Base-by-base conservation (phyloP, 1,284 basidiomycete species). In the Bjerkandera adusta region DNA sequence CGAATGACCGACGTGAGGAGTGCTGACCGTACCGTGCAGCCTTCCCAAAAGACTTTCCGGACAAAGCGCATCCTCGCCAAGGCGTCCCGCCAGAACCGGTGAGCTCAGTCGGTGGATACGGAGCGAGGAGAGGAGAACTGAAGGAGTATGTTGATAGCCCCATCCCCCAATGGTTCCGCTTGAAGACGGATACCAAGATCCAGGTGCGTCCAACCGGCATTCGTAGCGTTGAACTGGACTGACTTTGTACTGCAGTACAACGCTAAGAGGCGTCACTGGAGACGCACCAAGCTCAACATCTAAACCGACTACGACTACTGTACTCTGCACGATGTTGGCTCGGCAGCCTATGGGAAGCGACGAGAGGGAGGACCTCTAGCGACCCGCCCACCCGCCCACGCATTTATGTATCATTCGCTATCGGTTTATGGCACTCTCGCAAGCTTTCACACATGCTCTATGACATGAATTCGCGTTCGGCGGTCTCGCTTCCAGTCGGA, bases 101-200 rank as follows among this genome's bases (percentile, higher is more conserved):
- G 62, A 58, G 83, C 70, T 49, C 24, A 7, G 5, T 8, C 21
- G 3, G 20, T 43, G 42, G 26, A 15, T 24, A 16, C 21, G 16
- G 26, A 20, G 35, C 33, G 35, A 45, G 59, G 36, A 35, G 11
- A 25, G 35, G 37, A 27, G 37, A 49, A 18, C 25, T 36, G n/a
- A 49, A 40, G 12, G 36, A 38, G 11, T 26, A 30, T 35, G 51
- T 53, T 40, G 53, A 24, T 49, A 92, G 90, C 67, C 94, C 94
- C 57, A 96, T 98, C 56, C 95, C 94, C 56, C 92, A 96, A 67
- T 98, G 94, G 95, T 97, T 95, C 85, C 92, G 94, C 62, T 78
- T 97, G 57, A 97, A 97, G 83, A 88, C 92, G 60, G 95, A 93
- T 71, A 90, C 83, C 56, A 95, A 93, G 75, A 95, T 95, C 64